phyloP scores from a whole-genome alignment of 2,329 filamentous ascomycete species.

The Lachnum nothofagi region DNA sequence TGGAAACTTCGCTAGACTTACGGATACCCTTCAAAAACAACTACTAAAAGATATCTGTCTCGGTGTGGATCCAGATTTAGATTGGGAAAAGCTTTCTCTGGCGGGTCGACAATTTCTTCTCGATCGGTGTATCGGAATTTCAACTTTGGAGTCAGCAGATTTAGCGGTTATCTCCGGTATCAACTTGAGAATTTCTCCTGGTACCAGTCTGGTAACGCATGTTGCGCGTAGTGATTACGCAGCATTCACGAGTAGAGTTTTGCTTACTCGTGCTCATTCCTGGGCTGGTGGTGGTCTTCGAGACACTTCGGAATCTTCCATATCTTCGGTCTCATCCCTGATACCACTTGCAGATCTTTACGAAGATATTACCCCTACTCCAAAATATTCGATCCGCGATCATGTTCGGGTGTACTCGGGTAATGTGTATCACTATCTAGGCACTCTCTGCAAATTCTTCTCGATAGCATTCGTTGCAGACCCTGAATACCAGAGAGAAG shows the following conservation, averaged over 20 bases:
- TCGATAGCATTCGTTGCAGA: slow-evolving; percentile 40
- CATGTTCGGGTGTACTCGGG: not conserved
- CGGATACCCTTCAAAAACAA: slow-evolving; percentile 27
- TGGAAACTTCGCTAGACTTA: slow-evolving; percentile 1
- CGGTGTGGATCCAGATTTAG: slow-evolving; percentile 43
- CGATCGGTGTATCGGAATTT: slow-evolving; percentile 39
- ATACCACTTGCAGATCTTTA: not conserved
- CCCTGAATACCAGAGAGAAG: slow-evolving; percentile 40
- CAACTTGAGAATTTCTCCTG: not conserved
- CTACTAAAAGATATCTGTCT: slow-evolving; percentile 43
- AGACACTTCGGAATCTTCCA: not conserved
- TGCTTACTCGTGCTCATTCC: not conserved
- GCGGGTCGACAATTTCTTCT: slow-evolving; percentile 41
- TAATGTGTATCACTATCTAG: slow-evolving; percentile 12
- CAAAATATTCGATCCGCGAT: not conserved
- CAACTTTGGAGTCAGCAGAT: not conserved
- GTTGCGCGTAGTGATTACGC: not conserved
- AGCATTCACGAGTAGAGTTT: not conserved
- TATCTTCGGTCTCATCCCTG: not conserved
- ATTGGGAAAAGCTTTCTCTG: slow-evolving; percentile 45
- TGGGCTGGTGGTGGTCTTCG: not conserved
- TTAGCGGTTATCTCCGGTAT: too few relatives aligned
- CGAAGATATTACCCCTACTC: not conserved
- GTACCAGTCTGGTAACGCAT: not conserved
- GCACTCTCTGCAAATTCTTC: slow-evolving; percentile 40